phyloP scores from a whole-genome alignment of 1,139 yeast species.

The Trichomonascaceae sp. region DNA sequence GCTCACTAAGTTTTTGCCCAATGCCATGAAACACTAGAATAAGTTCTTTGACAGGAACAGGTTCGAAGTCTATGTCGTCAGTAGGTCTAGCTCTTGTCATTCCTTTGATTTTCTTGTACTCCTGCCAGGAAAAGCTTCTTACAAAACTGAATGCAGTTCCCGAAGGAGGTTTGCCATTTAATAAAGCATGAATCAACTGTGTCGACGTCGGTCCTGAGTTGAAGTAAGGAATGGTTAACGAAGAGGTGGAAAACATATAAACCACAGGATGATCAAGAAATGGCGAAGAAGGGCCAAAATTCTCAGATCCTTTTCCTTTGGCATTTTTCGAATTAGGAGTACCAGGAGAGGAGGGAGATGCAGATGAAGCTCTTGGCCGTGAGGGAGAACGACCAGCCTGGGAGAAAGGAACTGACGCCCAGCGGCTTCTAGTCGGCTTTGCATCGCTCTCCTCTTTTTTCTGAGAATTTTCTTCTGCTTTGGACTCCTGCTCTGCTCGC shows the following conservation, averaged over 20 bases:
- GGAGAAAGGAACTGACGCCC: not conserved
- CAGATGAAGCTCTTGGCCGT: not conserved
- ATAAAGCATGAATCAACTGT: slow-evolving; percentile 23
- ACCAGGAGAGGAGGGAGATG: not conserved
- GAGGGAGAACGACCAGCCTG: not conserved
- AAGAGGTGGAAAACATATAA: slow-evolving; percentile 19
- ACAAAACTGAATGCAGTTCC: slow-evolving; percentile 25
- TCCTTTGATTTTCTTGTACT: slow-evolving; percentile 24
- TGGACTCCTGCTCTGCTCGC: not conserved
- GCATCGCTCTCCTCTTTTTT: not conserved
- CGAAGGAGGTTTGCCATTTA: slow-evolving; percentile 27
- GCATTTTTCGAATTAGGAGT: slow-evolving; percentile 1
- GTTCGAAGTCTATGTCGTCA: slow-evolving; percentile 25
- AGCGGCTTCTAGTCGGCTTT: not conserved
- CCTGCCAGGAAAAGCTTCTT: slow-evolving; percentile 27
- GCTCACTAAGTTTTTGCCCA: slow-evolving; percentile 80
- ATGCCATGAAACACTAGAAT: slow-evolving; percentile 88
- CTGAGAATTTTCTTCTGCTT: not conserved
- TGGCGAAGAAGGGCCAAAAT: not conserved
- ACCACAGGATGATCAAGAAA: slow-evolving; percentile 20
- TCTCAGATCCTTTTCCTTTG: slow-evolving; percentile 1
- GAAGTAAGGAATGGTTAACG: slow-evolving; percentile 20
- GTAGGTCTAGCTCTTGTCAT: slow-evolving; percentile 28
- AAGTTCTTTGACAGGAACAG: slow-evolving; percentile 43
- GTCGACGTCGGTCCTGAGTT: slow-evolving; percentile 18